phyloP scores from a whole-genome alignment of 2,329 filamentous ascomycete genomes.

The Cordyceps fumosorosea region DNA sequence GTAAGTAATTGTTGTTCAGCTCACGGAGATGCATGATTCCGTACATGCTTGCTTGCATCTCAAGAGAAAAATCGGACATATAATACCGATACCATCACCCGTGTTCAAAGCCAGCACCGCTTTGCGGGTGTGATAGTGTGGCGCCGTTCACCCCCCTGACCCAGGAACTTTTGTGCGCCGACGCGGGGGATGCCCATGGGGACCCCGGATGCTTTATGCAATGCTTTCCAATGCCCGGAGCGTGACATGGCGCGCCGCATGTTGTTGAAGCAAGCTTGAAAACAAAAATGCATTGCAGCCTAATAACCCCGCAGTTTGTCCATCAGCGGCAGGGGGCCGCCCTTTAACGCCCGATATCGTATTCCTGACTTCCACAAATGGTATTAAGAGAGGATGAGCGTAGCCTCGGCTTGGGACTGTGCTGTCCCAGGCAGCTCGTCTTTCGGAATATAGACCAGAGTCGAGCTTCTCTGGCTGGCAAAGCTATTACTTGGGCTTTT shows the following conservation, averaged over 20 bases:
- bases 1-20: not conserved
- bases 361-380: too few relatives aligned
- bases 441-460: not conserved
- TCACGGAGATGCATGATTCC: not conserved
- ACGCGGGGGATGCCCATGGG: not conserved
- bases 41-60: not conserved
- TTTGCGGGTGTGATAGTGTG: not conserved
- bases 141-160: not conserved
- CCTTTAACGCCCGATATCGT: too few relatives aligned
- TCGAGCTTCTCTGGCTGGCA: not conserved
- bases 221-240: not conserved
- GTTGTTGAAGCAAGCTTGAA: conserved; percentile 1
- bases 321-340: not conserved
- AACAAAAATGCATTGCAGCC: conserved; percentile 11
- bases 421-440: not conserved
- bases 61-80: not conserved
- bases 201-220: conserved; percentile 1
- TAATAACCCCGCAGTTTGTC: not conserved
- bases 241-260: not conserved
- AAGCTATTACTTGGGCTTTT: not conserved
- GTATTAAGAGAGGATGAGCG: not conserved
- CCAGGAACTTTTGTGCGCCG: conserved; percentile 10
- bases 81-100: not conserved
- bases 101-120: not conserved
- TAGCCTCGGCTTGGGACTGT: not conserved